Conservation (phyloP, 495 filamentous ascomycete species). For the Xylaria castorea region DNA sequence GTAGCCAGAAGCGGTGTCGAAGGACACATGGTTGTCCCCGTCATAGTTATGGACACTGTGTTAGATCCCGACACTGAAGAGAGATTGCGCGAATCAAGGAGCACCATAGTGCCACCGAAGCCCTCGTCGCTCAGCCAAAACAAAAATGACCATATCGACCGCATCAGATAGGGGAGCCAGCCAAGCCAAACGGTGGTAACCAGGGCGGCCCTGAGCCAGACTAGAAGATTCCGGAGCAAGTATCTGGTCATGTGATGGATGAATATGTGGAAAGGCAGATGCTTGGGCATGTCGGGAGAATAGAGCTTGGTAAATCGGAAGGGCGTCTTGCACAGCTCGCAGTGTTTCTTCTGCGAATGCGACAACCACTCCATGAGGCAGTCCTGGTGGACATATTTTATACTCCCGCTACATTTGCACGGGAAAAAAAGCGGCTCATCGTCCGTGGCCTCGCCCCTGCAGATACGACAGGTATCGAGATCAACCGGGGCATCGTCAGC, state of each 20-base stretch:
- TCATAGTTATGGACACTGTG: slow-evolving; percentile 29
- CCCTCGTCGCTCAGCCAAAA: slow-evolving; percentile 97
- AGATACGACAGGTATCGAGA: slow-evolving; percentile 91
- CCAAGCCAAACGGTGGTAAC: slow-evolving; percentile 88
- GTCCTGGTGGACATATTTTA: slow-evolving; percentile 97
- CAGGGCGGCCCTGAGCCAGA: slow-evolving; percentile 77
- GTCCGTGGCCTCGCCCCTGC: slow-evolving; percentile 82
- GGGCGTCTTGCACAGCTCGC: slow-evolving; percentile 97
- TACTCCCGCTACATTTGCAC: slow-evolving; percentile 98
- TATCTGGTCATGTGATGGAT: slow-evolving; percentile 76
- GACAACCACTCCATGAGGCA: slow-evolving; percentile 98
- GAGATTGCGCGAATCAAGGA: slow-evolving; percentile 36
- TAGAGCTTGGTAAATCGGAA: slow-evolving; percentile 99
- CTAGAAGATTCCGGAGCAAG: slow-evolving; percentile 68
- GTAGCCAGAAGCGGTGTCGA: slow-evolving; percentile 53
- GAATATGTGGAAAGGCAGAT: slow-evolving; percentile 80
- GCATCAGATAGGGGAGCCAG: slow-evolving; percentile 88
- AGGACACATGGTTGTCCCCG: slow-evolving; percentile 47
- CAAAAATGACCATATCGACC: slow-evolving; percentile 85
- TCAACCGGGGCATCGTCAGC: slow-evolving; percentile 47
- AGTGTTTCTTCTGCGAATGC: slow-evolving; percentile 98
- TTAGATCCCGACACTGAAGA: slow-evolving; percentile 19
- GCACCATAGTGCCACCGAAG: slow-evolving; percentile 59
- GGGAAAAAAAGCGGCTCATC: slow-evolving; percentile 94
- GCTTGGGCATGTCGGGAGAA: slow-evolving; percentile 86